phyloP scores from a whole-genome alignment of 2,329 filamentous ascomycete species.

The Penicillium sclerotigenum region DNA sequence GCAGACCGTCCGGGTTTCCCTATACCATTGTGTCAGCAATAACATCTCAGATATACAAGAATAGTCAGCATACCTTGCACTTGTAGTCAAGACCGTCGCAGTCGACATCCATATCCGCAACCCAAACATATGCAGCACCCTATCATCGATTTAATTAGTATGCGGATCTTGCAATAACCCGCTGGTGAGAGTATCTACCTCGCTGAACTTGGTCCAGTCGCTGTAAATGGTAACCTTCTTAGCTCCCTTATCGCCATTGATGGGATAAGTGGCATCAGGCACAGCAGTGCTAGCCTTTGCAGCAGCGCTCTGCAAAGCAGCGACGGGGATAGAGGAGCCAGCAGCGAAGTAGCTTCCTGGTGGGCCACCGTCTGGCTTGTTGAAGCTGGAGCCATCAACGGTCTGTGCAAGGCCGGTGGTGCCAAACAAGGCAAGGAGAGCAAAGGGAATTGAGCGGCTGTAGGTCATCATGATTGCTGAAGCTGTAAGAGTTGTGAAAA shows the following conservation, averaged over 20 bases:
- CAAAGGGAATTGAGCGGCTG: not conserved
- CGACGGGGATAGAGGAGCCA: constrained; percentile 22
- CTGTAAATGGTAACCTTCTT: constrained; percentile 27
- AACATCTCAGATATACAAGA: not conserved
- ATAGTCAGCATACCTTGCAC: constrained; percentile 19
- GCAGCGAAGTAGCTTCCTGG: constrained; percentile 29
- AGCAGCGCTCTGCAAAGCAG: constrained; percentile 25
- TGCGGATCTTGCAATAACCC: accelerated
- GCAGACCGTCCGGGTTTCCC: constrained; percentile 30
- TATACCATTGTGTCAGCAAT: constrained; percentile 2
- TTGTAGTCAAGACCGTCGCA: constrained; percentile 31
- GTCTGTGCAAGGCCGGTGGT: constrained; percentile 8
- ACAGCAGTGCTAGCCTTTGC: constrained; percentile 25
- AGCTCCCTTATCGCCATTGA: constrained; percentile 18
- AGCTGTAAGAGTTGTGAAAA: not conserved
- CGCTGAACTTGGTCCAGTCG: constrained; percentile 27
- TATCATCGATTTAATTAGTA: not conserved
- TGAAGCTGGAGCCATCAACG: constrained; percentile 22
- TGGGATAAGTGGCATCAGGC: constrained; percentile 23
- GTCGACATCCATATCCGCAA: constrained; percentile 36
- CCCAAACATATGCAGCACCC: constrained; percentile 30
- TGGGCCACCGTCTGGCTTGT: constrained; percentile 23
- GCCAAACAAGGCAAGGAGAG: constrained; percentile 3
- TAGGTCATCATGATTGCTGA: not conserved
- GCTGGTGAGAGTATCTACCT: constrained; percentile 10